Conservation (phyloP, 371 early-diverging fungal species). For the Massospora cicadina region DNA sequence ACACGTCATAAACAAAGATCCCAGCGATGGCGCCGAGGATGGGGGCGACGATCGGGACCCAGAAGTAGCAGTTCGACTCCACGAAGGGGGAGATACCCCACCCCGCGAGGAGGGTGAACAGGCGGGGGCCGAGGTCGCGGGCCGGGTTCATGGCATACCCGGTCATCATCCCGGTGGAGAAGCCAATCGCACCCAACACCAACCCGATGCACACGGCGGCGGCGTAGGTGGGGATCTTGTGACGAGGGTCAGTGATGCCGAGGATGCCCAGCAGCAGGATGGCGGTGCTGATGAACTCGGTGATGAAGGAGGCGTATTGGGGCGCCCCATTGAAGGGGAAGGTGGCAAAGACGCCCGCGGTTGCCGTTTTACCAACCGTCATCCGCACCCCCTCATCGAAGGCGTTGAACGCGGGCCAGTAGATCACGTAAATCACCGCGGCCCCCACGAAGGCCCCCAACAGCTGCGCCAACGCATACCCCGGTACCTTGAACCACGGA, state of each 20-base stretch:
- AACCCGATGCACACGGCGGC: constrained; percentile 37
- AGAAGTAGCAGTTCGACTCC: constrained; percentile 39
- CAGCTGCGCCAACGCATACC: constrained; percentile 40
- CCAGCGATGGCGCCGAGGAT: constrained; percentile 49
- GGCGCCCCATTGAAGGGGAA: constrained; percentile 33
- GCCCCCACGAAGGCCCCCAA: constrained; percentile 55
- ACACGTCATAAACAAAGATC: constrained; percentile 38
- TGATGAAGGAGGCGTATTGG: constrained; percentile 37
- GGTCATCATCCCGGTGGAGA: constrained; percentile 49
- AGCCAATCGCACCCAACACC: constrained; percentile 38
- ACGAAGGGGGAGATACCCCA: constrained; percentile 56
- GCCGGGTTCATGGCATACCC: constrained; percentile 76
- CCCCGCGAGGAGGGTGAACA: constrained; percentile 55
- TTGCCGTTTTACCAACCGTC: constrained; percentile 17
- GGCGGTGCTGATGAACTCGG: constrained; percentile 68
- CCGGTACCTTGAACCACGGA: constrained; percentile 35
- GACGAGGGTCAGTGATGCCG: constrained; percentile 45
- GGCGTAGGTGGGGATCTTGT: constrained; percentile 26
- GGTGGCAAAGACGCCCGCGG: constrained; percentile 53
- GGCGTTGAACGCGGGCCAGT: constrained; percentile 26
- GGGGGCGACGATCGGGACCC: constrained; percentile 64
- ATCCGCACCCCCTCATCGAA: constrained; percentile 39
- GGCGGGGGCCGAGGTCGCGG: constrained; percentile 72
- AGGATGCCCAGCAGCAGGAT: constrained; percentile 47
- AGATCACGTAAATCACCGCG: constrained; percentile 31